Conservation (phyloP, 371 early-diverging fungal species). For the Coemansia sp. region DNA sequence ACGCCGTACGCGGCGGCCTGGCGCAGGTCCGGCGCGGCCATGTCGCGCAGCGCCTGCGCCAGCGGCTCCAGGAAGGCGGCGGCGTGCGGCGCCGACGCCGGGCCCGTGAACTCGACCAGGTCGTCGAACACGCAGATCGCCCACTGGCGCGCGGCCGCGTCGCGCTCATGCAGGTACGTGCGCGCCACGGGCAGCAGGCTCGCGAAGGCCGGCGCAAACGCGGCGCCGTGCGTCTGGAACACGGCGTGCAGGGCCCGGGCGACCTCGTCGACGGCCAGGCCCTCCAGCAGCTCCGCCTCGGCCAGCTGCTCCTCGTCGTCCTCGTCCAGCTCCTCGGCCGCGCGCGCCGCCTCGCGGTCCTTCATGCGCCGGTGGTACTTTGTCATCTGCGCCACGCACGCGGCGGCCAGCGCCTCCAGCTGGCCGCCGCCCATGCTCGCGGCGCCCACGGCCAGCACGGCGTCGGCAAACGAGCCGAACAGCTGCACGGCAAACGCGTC, state of each 20-base stretch:
- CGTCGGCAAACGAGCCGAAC: conserved; percentile 73
- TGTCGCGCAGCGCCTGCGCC: conserved; percentile 56
- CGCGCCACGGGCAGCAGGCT: conserved; percentile 67
- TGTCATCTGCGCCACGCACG: conserved; percentile 66
- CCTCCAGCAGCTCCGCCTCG: conserved; percentile 83
- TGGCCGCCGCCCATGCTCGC: conserved; percentile 63
- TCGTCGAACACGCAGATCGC: conserved; percentile 89
- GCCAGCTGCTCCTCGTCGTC: conserved; percentile 83
- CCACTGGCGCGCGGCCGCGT: conserved; percentile 80
- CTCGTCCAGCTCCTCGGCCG: conserved; percentile 78
- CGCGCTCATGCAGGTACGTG: conserved; percentile 62
- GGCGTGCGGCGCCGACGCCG: conserved; percentile 70
- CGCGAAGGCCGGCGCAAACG: conserved; percentile 78
- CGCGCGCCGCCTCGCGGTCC: conserved; percentile 69
- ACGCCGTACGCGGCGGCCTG: conserved; percentile 93
- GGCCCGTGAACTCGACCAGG: conserved; percentile 84
- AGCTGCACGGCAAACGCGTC: conserved; percentile 74
- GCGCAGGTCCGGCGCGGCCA: conserved; percentile 63
- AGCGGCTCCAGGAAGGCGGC: conserved; percentile 70
- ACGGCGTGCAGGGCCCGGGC: conserved; percentile 73
- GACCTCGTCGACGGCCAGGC: conserved; percentile 75
- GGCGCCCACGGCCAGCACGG: conserved; percentile 67
- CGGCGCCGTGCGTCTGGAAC: conserved; percentile 68
- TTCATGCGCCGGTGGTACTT: conserved; percentile 69
- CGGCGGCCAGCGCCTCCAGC: conserved; percentile 65